These are phyloP conservation scores for Sarcomyxa edulis DNA, from an alignment of 768 basidiomycete genomes.

Conservation along the genomic window DNA sequence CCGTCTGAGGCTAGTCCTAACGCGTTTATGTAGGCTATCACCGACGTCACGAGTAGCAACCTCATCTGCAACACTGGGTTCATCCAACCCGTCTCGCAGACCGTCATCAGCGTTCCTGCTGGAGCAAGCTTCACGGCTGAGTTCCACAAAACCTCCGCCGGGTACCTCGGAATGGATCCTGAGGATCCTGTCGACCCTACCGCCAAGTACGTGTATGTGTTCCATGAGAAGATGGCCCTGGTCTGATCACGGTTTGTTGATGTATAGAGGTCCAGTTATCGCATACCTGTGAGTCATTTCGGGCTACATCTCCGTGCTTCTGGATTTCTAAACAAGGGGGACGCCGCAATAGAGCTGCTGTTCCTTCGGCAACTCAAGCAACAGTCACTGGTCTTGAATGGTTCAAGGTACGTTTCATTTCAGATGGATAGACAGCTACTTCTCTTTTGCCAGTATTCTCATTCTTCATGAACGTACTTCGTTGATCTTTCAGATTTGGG, in stretches of 20 bases:
- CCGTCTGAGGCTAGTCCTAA: not conserved
- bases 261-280: constrained; percentile 34
- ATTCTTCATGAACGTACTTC: too few relatives aligned
- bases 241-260: constrained; percentile 17
- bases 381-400: constrained; percentile 32
- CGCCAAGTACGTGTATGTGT: too few relatives aligned
- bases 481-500: too few relatives aligned
- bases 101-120: constrained; percentile 31
- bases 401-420: too few relatives aligned
- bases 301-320: not conserved
- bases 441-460: too few relatives aligned
- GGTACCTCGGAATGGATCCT: constrained; percentile 27
- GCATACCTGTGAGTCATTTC: constrained; percentile 26
- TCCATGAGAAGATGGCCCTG: not conserved
- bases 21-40: constrained; percentile 28
- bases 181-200: constrained; percentile 36
- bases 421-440: too few relatives aligned
- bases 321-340: constrained; percentile 3
- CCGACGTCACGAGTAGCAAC: constrained; percentile 35
- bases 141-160: constrained; percentile 33
- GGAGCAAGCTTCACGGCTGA: constrained; percentile 34
- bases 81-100: constrained; percentile 27
- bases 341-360: constrained; percentile 25
- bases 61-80: constrained; percentile 37
- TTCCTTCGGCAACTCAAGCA: constrained; percentile 31